A percentile compares a stretch with the other conserved stretches of the same genome.
Evolutionary conservation across 1,284 basidiomycete genomes (phyloP).

Genomic region (Kalmanozyma brasiliensis): DNA sequence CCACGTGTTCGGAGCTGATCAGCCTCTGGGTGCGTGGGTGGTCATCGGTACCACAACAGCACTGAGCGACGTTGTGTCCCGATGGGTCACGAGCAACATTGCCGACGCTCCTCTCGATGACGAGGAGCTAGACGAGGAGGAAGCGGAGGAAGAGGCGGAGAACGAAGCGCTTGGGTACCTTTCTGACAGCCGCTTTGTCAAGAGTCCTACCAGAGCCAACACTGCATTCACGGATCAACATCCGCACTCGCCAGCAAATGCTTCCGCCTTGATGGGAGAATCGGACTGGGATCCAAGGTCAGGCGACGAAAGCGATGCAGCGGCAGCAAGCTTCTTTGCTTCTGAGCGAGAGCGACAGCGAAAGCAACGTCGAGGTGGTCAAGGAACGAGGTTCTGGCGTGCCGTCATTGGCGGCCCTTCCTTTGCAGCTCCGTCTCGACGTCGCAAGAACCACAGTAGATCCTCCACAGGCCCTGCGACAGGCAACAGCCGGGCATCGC

Average conservation of each 20-base stretch:
- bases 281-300: constrained; percentile 43
- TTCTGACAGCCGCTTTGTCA: constrained; percentile 29
- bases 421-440: constrained; percentile 22
- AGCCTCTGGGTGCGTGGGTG: constrained; percentile 82
- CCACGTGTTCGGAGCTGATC: constrained; percentile 74
- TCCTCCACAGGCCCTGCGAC: not conserved
- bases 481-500: not conserved
- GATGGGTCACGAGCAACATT: constrained; percentile 67
- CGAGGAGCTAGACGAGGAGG: constrained; percentile 39
- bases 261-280: constrained; percentile 11
- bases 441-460: constrained; percentile 6
- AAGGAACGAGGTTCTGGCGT: constrained; percentile 56
- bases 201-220: constrained; percentile 14
- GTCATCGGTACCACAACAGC: constrained; percentile 80
- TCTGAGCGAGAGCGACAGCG: constrained; percentile 33
- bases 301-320: constrained; percentile 45
- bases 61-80: constrained; percentile 58
- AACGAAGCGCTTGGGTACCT: constrained; percentile 27
- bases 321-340: constrained; percentile 24
- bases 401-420: constrained; percentile 56
- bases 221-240: constrained; percentile 15
- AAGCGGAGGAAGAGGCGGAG: constrained; percentile 21
- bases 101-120: constrained; percentile 55
- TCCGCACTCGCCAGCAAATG: not conserved
- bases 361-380: constrained; percentile 34